Percentiles rank a stretch among this genome's conserved stretches.
These are phyloP conservation scores for Talaromyces adpressus DNA, from an alignment of 495 filamentous ascomycete genomes.

Conservation along the genomic window DNA sequence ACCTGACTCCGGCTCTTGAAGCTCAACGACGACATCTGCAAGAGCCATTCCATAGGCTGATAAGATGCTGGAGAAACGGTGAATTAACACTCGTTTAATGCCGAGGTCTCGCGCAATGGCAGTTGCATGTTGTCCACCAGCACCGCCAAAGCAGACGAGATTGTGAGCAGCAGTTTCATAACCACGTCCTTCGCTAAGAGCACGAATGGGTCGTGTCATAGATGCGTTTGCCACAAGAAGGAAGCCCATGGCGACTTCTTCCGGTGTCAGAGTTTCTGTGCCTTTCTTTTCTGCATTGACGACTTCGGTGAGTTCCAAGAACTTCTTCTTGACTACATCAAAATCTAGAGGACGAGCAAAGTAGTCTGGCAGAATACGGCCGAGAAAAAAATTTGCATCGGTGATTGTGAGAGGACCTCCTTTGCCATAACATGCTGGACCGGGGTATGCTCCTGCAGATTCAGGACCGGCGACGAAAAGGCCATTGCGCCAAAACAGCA, in stretches of 20 bases:
- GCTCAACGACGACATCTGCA: conserved; percentile 46
- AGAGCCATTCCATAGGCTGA: conserved; percentile 48
- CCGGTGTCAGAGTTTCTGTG: conserved; percentile 66
- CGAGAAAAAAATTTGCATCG: conserved; percentile 87
- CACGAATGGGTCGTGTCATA: conserved; percentile 49
- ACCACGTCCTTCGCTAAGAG: conserved; percentile 44
- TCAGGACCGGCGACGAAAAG: conserved; percentile 96
- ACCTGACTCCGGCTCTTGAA: conserved; percentile 39
- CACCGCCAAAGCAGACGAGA: conserved; percentile 48
- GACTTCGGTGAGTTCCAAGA: conserved; percentile 68
- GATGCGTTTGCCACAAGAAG: conserved; percentile 48
- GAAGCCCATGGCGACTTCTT: conserved; percentile 75
- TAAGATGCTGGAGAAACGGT: conserved; percentile 45
- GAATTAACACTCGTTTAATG: conserved; percentile 47
- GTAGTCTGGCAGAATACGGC: conserved; percentile 83
- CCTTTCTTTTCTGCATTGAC: conserved; percentile 63
- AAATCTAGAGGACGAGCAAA: conserved; percentile 87
- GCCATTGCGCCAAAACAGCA: conserved; percentile 84
- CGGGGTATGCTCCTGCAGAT: conserved; percentile 87
- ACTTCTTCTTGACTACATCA: conserved; percentile 66
- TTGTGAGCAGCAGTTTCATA: conserved; percentile 44
- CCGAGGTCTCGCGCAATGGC: conserved; percentile 43
- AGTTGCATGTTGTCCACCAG: conserved; percentile 49
- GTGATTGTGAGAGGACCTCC: conserved; percentile 90
- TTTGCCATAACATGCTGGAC: conserved; percentile 91